Evolutionary conservation across 2,329 filamentous ascomycete species (phyloP).

Genomic region (Chaetomium strumarium): DNA sequence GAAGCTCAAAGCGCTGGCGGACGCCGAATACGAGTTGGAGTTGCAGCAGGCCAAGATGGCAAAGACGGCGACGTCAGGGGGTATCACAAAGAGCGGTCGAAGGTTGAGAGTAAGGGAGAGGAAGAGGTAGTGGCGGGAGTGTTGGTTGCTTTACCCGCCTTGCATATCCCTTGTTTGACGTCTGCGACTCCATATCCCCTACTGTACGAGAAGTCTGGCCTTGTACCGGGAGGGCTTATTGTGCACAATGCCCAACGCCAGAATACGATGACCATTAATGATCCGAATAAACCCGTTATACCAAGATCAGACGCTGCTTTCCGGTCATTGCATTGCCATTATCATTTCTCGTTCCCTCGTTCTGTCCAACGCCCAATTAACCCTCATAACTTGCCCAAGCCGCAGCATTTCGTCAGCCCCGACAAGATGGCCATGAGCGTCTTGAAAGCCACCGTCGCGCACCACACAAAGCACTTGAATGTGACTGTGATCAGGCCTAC

Average conservation of each 20-base stretch:
- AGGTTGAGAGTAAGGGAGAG: slow-evolving; percentile 58
- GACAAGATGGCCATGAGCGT: slow-evolving; percentile 33
- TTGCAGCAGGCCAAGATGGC: slow-evolving; percentile 58
- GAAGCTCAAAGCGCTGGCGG: slow-evolving; percentile 49
- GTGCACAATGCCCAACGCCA: slow-evolving; percentile 19
- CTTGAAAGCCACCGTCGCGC: slow-evolving; percentile 50
- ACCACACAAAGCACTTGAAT: slow-evolving; percentile 55
- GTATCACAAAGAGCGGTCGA: slow-evolving; percentile 53
- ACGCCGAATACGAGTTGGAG: slow-evolving; percentile 52
- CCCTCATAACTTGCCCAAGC: slow-evolving; percentile 19
- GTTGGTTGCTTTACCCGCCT: slow-evolving; percentile 16
- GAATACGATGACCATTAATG: slow-evolving; percentile 15
- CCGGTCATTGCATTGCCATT: not conserved
- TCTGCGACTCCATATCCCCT: not conserved
- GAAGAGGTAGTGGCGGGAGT: slow-evolving; percentile 44
- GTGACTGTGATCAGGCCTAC: slow-evolving; percentile 47
- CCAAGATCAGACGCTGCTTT: not conserved
- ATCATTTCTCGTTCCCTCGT: not conserved
- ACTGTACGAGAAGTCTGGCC: slow-evolving; percentile 12
- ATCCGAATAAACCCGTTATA: slow-evolving; percentile 1
- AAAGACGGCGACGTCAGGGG: slow-evolving; percentile 56
- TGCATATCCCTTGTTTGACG: not conserved
- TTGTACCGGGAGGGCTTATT: slow-evolving; percentile 14
- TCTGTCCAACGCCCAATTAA: not conserved
- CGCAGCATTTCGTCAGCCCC: slow-evolving; percentile 21